These are phyloP conservation scores for Gymnopilus dilepis DNA, from an alignment of 768 basidiomycete species.

Conservation along the genomic window DNA sequence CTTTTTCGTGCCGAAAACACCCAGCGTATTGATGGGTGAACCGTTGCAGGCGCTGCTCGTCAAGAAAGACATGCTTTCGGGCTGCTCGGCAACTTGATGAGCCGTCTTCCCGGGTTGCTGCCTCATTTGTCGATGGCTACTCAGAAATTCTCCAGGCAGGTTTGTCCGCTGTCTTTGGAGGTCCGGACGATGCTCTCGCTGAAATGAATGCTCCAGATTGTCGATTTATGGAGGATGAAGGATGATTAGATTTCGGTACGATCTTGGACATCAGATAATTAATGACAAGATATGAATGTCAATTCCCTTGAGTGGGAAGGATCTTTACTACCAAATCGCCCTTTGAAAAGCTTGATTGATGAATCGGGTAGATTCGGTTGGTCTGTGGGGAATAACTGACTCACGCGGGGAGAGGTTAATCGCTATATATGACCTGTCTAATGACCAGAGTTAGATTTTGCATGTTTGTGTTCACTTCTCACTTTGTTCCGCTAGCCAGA, in stretches of 20 bases:
- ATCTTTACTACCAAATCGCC: not conserved
- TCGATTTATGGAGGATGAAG: not conserved
- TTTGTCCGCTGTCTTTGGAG: not conserved
- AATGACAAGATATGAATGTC: not conserved
- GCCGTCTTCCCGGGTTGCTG: not conserved
- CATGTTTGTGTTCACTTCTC: slow-evolving; percentile 21
- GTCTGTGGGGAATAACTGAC: slow-evolving; percentile 13
- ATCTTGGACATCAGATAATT: not conserved
- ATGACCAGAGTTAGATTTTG: slow-evolving; percentile 19
- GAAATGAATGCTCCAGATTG: not conserved
- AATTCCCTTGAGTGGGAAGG: not conserved
- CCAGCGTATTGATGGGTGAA: no score
- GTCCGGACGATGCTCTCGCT: not conserved
- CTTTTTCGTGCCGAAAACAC: no score
- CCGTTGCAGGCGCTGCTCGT: no score
- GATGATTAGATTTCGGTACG: no score
- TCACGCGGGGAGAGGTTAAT: slow-evolving; percentile 19
- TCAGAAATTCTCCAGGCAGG: slow-evolving; percentile 6
- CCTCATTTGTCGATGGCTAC: slow-evolving; percentile 6
- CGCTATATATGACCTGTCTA: slow-evolving; percentile 26
- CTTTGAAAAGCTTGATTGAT: slow-evolving; percentile 9
- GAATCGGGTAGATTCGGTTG: slow-evolving; percentile 45
- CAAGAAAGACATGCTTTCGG: not conserved
- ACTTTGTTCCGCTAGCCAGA: slow-evolving; percentile 21
- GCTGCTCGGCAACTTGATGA: not conserved